phyloP scores from a whole-genome alignment of 192 early-diverging fungal genomes.

The Podila verticillata region DNA sequence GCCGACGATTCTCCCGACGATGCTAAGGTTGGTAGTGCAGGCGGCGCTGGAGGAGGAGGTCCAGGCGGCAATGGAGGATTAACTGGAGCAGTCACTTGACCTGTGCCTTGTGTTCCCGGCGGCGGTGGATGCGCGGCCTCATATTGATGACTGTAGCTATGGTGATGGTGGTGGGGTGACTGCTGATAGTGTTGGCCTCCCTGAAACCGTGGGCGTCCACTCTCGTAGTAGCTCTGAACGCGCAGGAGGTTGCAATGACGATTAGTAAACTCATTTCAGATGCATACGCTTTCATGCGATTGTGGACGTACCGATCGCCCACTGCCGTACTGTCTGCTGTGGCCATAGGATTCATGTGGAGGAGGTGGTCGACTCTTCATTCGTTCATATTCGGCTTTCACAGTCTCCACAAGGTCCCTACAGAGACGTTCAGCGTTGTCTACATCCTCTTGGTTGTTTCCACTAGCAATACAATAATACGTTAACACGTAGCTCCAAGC shows the following conservation, averaged over 20 bases:
- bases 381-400: conserved; percentile 74
- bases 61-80: conserved; percentile 53
- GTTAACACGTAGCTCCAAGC: not conserved
- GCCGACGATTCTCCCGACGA: not conserved
- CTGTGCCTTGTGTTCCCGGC: conserved; percentile 12
- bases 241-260: not conserved
- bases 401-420: conserved; percentile 81
- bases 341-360: conserved; percentile 37
- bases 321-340: conserved; percentile 29
- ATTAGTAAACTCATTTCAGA: not conserved
- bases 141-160: conserved; percentile 35
- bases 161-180: conserved; percentile 23
- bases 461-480: conserved; percentile 47
- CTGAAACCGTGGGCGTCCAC: not conserved
- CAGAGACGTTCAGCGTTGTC: conserved; percentile 74
- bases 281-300: not conserved
- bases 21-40: conserved; percentile 8
- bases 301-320: conserved; percentile 29
- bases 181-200: conserved; percentile 22
- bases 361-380: conserved; percentile 50
- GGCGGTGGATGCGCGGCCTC: conserved; percentile 37
- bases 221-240: conserved; percentile 10
- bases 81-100: conserved; percentile 10
- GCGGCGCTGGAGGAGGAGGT: conserved; percentile 21
- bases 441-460: conserved; percentile 70